Evolutionary conservation across 176 grass and related monocot genomes (phyloP), one percentile per base, ranked within the genome.

Genomic region (Aegilops bicornis): DNA sequence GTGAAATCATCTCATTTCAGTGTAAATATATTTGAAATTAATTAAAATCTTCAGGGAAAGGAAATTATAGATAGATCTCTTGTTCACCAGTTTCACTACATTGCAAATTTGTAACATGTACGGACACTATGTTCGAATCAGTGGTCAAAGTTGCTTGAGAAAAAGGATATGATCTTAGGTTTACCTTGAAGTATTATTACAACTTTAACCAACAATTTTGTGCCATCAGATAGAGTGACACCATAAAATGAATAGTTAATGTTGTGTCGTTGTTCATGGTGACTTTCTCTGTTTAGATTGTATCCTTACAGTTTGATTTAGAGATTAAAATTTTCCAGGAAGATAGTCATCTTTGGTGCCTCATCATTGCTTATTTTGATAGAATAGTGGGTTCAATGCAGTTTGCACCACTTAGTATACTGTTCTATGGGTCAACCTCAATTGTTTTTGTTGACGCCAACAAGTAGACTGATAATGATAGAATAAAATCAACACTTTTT

Each of bases 261-360:
- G 4, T 37, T 4, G 39, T 7, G 17, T 22, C 7, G 29, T 7
- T 67, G 39, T 16, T 77, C 27, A 70, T 71, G 64, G 30, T 8
- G 5, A 78, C 31, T 48, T 3, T 56, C 7, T 47, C 27, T 35
- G 43, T 36, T 83, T 47, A 43, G 36, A 10, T 27, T 78, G 7
- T 77, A 50, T 78, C 20, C 27, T 61, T 83, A 5, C 37, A 9
- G 39, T 82, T 87, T 82, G 22, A 24, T 22, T 69, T 77, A 54
- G 50, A 12, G 13, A 50, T 70, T 27, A 13, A 50, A 11, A 39
- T n/a, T 64, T 54, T 61, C 7, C 17, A 17, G 54, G 27, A 64
- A 45, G 33, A 64, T 65, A 30, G 20, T 40, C 20, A 59, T 25
- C 11, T 73, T 54, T 62, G 24, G 25, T 61, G 42, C 79, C 71